Conservation (phyloP, 179 eudicot species). For the Kewa caespitosa region DNA sequence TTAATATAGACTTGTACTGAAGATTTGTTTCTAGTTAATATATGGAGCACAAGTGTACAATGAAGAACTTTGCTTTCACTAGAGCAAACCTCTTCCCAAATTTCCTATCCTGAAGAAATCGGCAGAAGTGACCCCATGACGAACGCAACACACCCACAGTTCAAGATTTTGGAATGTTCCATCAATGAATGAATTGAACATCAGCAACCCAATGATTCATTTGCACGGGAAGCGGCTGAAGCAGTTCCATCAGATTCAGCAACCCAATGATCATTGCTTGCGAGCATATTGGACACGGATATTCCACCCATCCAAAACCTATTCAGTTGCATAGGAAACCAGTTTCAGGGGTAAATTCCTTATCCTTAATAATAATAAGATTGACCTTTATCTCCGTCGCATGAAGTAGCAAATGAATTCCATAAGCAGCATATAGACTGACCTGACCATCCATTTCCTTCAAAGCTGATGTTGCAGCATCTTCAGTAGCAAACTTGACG, state of each 20-base stretch:
- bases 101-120: background rate
- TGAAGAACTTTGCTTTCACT: background rate
- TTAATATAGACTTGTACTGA: no score
- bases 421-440: background rate
- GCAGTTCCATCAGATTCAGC: background rate
- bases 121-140: background rate
- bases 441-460: conserved; percentile 65
- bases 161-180: background rate
- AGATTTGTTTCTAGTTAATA: no score
- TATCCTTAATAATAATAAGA: background rate
- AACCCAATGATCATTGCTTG: conserved; percentile 26
- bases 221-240: background rate
- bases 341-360: background rate
- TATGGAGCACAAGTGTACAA: no score
- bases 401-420: background rate
- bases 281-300: conserved; percentile 51
- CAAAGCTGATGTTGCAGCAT: conserved; percentile 55
- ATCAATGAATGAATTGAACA: background rate
- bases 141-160: background rate
- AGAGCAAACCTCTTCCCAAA: background rate
- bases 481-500: conserved; percentile 53
- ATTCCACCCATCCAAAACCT: conserved; percentile 63
- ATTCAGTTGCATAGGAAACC: background rate
- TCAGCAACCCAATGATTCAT: background rate
- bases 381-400: background rate